These are phyloP conservation scores for Pichia exigua DNA, from an alignment of 805 yeast species.

Conservation along the genomic window DNA sequence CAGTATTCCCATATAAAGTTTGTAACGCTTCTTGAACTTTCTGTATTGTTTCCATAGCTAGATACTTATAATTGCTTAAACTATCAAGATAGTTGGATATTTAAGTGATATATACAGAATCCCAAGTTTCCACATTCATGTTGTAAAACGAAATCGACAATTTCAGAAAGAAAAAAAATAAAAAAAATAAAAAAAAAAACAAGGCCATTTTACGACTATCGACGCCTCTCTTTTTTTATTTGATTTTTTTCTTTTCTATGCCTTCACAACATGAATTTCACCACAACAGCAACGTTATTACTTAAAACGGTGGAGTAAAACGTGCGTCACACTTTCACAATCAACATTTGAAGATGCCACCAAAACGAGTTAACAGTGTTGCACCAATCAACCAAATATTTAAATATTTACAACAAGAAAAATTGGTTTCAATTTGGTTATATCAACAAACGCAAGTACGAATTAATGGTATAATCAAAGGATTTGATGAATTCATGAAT, in stretches of 20 bases:
- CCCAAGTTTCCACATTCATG: not conserved
- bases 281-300: too few relatives aligned
- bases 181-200: too few relatives aligned
- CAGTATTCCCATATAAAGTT: slow-evolving; percentile 34
- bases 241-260: too few relatives aligned
- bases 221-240: too few relatives aligned
- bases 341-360: slow-evolving; percentile 1
- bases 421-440: slow-evolving; percentile 78
- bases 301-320: too few relatives aligned
- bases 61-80: not conserved
- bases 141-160: too few relatives aligned
- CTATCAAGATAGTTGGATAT: too few relatives aligned
- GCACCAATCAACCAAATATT: slow-evolving; percentile 93
- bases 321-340: too few relatives aligned
- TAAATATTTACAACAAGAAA: slow-evolving; percentile 75
- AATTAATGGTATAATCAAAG: slow-evolving; percentile 77
- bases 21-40: slow-evolving; percentile 38
- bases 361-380: slow-evolving; percentile 48
- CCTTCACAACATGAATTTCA: too few relatives aligned
- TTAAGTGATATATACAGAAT: too few relatives aligned
- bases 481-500: slow-evolving; percentile 98
- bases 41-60: not conserved
- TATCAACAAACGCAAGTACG: slow-evolving; percentile 75
- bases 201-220: too few relatives aligned
- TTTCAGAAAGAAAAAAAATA: too few relatives aligned